Evolutionary conservation across 2,329 filamentous ascomycete genomes (phyloP), one percentile per base, ranked within the genome.

Genomic region (Akanthomyces uredinophilus): DNA sequence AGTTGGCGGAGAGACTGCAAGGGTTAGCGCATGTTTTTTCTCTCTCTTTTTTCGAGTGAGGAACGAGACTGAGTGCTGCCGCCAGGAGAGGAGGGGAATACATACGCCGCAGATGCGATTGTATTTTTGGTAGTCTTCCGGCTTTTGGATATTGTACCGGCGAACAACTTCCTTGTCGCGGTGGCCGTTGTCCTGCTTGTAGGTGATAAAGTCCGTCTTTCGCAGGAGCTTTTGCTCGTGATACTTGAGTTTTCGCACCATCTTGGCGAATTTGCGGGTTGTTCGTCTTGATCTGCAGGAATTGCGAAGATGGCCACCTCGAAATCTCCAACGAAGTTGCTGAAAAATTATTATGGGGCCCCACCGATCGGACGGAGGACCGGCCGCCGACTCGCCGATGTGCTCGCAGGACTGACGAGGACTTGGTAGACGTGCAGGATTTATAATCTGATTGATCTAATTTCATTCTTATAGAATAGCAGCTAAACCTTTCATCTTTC

Each of bases 141-240:
- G 88, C 74, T 96, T 92, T 72, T 94, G 90, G 71, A 98, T 92
- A 78, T 90, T 90, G 77, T 99, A 99, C 65, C 93, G 88, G 62
- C 92, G 86, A 65, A 90, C 84, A 64, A 98, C 86, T 65, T 79
- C 78, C 65, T 91, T 86, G 77, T 94, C 91, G 74, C 94, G 89
- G 79, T 99, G 95, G 69, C 86, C 83, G 71, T 89, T 85, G 79
- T 98, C 93, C 71, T 87, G 87, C 77, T 95, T 95, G 83, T 94
- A 96, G 72, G 89, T 95, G 74, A 93, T 88, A 78, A 99, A 96
- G 79, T 99, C 93, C 77, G 95, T 92, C 76, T 85, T 85, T 73
- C 94, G 94, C 70, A 98, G 86, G 73, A 98, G 89, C 83, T 95
- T 96, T 74, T 95, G 87, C 87, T 99, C 95, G 78, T 97, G 94